These are phyloP conservation scores for Oropetium thomaeum DNA, from an alignment of 176 grass and related monocot species.

Conservation along the genomic window DNA sequence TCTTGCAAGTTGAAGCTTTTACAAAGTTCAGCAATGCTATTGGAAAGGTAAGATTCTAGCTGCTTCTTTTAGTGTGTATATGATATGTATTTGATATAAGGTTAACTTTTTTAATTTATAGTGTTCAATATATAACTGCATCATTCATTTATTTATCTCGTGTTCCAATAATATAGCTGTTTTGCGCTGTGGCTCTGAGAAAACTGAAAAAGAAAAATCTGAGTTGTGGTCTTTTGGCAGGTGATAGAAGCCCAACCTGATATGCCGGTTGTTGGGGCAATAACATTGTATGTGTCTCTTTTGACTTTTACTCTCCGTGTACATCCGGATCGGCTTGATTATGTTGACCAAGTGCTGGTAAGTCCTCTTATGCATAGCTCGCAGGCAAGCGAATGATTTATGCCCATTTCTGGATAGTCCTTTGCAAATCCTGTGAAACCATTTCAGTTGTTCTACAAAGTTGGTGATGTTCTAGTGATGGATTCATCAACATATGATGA, in stretches of 20 bases:
- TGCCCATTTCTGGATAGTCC: not conserved
- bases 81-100: constrained; percentile 11
- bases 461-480: not conserved
- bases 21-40: constrained; percentile 91
- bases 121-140: not conserved
- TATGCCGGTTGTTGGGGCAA: constrained; percentile 89
- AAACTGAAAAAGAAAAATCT: constrained; percentile 18
- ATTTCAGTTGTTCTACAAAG: not conserved
- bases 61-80: not conserved
- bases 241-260: constrained; percentile 97
- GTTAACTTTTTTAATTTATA: not conserved
- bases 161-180: constrained; percentile 1
- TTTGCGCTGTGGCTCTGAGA: constrained; percentile 2
- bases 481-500: not conserved
- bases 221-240: constrained; percentile 45
- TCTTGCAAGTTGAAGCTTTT: constrained; percentile 99
- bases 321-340: constrained; percentile 98
- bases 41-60: constrained; percentile 66
- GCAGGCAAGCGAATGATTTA: not conserved
- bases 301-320: constrained; percentile 96
- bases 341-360: constrained; percentile 99
- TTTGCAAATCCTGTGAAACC: constrained; percentile 3
- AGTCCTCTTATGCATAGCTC: constrained; percentile 16
- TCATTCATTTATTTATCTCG: not conserved
- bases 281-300: constrained; percentile 97